Percentiles rank a stretch among this genome's conserved stretches.
These are phyloP conservation scores for Calocybe gangraenosa DNA, from an alignment of 768 basidiomycete species.

Conservation along the genomic window DNA sequence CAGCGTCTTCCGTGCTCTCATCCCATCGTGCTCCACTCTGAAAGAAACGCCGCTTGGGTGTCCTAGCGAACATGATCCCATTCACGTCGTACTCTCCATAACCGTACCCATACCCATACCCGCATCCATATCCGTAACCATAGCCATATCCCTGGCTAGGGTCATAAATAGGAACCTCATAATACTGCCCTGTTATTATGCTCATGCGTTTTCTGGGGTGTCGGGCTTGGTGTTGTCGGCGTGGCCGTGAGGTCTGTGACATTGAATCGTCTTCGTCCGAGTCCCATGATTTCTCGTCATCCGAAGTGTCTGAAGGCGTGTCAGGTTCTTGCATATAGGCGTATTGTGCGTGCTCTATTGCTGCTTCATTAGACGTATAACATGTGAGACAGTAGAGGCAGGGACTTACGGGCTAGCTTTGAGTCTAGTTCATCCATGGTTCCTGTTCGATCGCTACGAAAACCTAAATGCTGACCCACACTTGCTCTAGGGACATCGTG, in stretches of 20 bases:
- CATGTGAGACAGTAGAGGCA: background rate
- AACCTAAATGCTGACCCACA: slow-evolving; percentile 58
- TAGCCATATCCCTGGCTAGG: background rate
- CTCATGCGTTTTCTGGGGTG: slow-evolving; percentile 58
- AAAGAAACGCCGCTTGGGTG: slow-evolving; percentile 53
- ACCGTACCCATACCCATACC: slow-evolving; percentile 34
- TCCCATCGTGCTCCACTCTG: slow-evolving; percentile 39
- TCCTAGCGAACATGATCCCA: slow-evolving; percentile 24
- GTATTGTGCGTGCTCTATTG: slow-evolving; percentile 60
- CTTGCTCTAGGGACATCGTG: slow-evolving; percentile 78
- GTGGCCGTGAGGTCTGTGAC: slow-evolving; percentile 17
- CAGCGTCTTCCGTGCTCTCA: slow-evolving; percentile 21
- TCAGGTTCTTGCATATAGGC: slow-evolving; percentile 46
- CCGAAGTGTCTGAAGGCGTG: slow-evolving; percentile 41
- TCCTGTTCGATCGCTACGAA: slow-evolving; percentile 35
- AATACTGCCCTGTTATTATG: slow-evolving; percentile 56
- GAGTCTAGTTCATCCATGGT: slow-evolving; percentile 57
- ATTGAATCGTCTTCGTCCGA: slow-evolving; percentile 41
- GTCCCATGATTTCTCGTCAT: slow-evolving; percentile 42
- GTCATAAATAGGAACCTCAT: slow-evolving; percentile 45
- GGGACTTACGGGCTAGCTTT: slow-evolving; percentile 61
- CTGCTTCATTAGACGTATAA: background rate
- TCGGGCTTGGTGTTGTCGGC: slow-evolving; percentile 18
- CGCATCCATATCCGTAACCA: slow-evolving; percentile 21
- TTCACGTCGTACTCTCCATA: slow-evolving; percentile 32